Base-by-base conservation (phyloP, 1,139 yeast genomes). In the Lodderomyces parapsilosis region DNA sequence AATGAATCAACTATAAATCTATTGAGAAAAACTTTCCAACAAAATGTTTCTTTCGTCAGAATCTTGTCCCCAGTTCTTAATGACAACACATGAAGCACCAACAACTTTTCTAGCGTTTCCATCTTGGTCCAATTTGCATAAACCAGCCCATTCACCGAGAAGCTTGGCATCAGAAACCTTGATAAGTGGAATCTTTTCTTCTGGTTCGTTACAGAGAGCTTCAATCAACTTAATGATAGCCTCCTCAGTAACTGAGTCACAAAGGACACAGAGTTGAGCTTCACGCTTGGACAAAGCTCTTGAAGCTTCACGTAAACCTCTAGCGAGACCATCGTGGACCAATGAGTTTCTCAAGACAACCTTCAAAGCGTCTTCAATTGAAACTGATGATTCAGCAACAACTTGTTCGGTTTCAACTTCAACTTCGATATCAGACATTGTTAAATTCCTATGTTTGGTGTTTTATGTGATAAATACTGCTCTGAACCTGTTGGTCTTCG, bases 141-240 rank as follows among this genome's bases (percentile, higher is more conserved):
- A 84, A 85, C 99, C 99, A 68, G 98, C 99, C 99, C 99, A 93
- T 83, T 93, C 98, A 83, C 99, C 99, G 71, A 93, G 86, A 81
- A 89, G 89, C 86, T 93, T 93, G 71, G 98, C 96, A 73, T 94
- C 99, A 63, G 98, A 89, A 63, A 93, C 98, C 87, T 93, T 93
- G 85, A 94, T 87, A 76, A 93, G 83, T 66, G 99, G 98, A 63
- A 93, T 89, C 81, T 89, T 89, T 77, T 85, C 83, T 72, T 89
- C 96, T 70, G 95, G 89, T 78, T 89, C 96, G 81, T 90, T 89
- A 81, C 98, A 91, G 70, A 93, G 86, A 79, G 98, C 98, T 86
- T 94, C 99, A 66, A 94, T 93, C 74, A 93, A 88, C 81, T 91
- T 90, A 73, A 88, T 81, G 81, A 94, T 93, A 60, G 95, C 86